Base-by-base conservation (phyloP, 2,329 filamentous ascomycete species). In the Microascus cirrosus region DNA sequence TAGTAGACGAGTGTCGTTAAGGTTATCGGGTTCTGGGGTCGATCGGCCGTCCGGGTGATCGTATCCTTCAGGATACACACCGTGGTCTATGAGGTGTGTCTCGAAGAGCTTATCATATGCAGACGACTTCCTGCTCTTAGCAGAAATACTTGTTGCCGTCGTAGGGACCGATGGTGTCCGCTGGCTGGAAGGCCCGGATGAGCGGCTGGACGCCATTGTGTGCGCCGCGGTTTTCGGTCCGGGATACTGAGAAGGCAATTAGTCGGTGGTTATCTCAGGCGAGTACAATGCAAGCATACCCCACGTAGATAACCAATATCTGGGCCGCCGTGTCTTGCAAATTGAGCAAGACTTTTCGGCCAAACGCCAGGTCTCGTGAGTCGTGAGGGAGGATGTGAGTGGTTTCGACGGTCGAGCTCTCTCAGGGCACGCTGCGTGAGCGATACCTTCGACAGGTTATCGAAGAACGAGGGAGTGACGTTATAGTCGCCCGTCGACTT, bases 301-400 rank as follows among this genome's bases (percentile, higher is more conserved):
- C 62, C 64, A 60, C 61, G 60, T 39, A 68, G 59, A 60, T 63
- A 54, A 59, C 55, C 25, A 13, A 66, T 54, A 53, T 67, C 65
- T 56, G 62, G 64, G 42, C 65, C 65, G 55, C 65, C 63, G 57
- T 61, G 57, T 59, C 62, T 64, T 34, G 65, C 62, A 55, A 65
- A 65, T 60, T 60, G 62, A 59, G 62, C 61, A 55, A 65, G 42
- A 34, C 32, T 22, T 25, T 50, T 50, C 12, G n/a, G 28, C 20
- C 2, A 22, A 32, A 20, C 2, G 18, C 50, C 54, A 48, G n/a
- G 39, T 25, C n/a, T 51, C n/a, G 39, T 48, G 22, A 32, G 12
- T 42, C 18, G 10, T 39, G 36, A 35, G 35, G 36, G 15, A 48
- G 54, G 39, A 20, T 24, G 54, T 32, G 13, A 1, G 39, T 50